Base-by-base conservation (phyloP, 306 rosid species). In the Oemleria cerasiformis region DNA sequence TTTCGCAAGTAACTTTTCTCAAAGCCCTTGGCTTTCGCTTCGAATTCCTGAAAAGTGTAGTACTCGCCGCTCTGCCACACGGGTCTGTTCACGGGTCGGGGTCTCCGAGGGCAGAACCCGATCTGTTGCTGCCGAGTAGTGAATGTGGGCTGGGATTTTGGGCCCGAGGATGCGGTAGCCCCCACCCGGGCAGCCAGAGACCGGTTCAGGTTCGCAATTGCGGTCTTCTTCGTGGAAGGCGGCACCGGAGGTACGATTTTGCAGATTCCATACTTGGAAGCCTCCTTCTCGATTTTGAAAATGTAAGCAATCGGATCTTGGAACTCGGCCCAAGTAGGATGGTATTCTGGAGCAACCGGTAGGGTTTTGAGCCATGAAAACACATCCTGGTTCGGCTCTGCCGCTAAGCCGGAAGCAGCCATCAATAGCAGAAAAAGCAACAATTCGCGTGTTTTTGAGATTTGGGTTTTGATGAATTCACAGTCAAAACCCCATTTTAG, bases 121-220 rank as follows among this genome's bases (percentile, higher is more conserved):
- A 95, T 92, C 97, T 95, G 99, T 72, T 95, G 97, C 83, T 91
- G 97, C 60, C 99, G 89, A n/a, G 99, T 95, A 8, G 96, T 86
- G 96, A 95, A 95, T 85, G 97, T 85, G 69, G 96, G 90, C 77
- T 71, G 79, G 39, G 84, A 71, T 59, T 85, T 85, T 5, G 80
- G 65, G 51, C 61, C 67, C 45, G 39, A 42, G 64, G 51, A 47
- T 73, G 42, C 79, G 8, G 78, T 68, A n/a, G 59, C 70, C 38
- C 86, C 80, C 42, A 75, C 77, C 6, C 91, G 84, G 14, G 89
- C 85, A 0, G 79, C 75, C 14, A 91, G 85, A 0, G 96, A 89
- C 67, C 79, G 82, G 82, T 85, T 88, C 13, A 95, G 86, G 80
- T 95, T 91, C 9, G 95, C 80, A 68, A 95, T 85, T 78, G 84